Conservation (phyloP, 805 yeast genomes). For the Metschnikowia dekortorum region DNA sequence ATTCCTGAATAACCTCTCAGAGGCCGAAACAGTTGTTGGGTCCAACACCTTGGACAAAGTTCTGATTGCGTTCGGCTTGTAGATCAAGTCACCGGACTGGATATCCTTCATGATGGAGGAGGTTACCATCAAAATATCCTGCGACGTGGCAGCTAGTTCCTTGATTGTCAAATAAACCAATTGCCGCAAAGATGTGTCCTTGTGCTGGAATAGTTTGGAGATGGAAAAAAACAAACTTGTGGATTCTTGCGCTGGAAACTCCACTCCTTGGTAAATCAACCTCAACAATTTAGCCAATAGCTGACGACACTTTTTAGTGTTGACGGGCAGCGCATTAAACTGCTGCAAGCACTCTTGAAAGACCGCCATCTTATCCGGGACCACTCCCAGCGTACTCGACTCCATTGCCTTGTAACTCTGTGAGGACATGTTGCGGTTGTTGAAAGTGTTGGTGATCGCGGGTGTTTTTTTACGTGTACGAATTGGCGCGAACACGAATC, state of each 20-base stretch:
- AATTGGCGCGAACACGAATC: constrained; percentile 13
- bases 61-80: constrained; percentile 92
- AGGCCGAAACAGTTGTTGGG: constrained; percentile 83
- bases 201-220: constrained; percentile 92
- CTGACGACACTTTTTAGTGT: constrained; percentile 80
- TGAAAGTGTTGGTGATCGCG: constrained; percentile 4
- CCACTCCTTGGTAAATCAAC: constrained; percentile 79
- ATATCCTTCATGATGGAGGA: constrained; percentile 97
- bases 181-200: constrained; percentile 82
- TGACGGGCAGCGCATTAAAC: constrained; percentile 87
- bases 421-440: constrained; percentile 60
- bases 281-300: constrained; percentile 79
- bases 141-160: constrained; percentile 78
- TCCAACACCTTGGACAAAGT: constrained; percentile 88
- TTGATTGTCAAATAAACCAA: constrained; percentile 91
- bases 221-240: constrained; percentile 90
- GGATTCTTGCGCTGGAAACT: constrained; percentile 83
- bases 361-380: constrained; percentile 95
- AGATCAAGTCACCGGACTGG: constrained; percentile 79
- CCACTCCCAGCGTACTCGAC: constrained; percentile 51
- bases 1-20: constrained; percentile 87
- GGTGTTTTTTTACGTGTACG: constrained; percentile 18
- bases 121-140: constrained; percentile 95
- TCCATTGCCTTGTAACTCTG: constrained; percentile 80
- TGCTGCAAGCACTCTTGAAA: constrained; percentile 92